phyloP scores from a whole-genome alignment of 352 stramenopile species.

The Globisporangium polare region DNA sequence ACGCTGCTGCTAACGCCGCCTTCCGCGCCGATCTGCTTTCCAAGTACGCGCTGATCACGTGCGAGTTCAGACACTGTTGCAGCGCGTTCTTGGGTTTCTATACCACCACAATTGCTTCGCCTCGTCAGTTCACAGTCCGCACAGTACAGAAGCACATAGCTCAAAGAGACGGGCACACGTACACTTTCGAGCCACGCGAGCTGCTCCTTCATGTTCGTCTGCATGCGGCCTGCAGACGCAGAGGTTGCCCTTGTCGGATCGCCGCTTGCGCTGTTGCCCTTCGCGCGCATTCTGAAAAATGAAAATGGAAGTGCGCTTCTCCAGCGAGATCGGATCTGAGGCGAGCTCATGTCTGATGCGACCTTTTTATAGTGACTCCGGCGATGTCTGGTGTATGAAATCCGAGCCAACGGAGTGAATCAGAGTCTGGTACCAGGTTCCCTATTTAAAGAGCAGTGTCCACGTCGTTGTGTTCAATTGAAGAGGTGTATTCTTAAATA shows the following conservation, averaged over 20 bases:
- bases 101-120: neutral
- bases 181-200: constrained; percentile 59
- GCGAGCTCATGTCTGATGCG: too few relatives aligned
- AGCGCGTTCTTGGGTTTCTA: constrained; percentile 39
- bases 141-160: neutral
- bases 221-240: constrained; percentile 9
- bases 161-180: neutral
- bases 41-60: constrained; percentile 73
- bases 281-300: constrained; percentile 2
- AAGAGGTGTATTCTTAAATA: too few relatives aligned
- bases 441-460: too few relatives aligned
- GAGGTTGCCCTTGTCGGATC: neutral
- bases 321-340: too few relatives aligned
- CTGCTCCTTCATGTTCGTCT: constrained; percentile 58
- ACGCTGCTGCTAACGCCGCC: constrained; percentile 23
- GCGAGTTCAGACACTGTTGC: constrained; percentile 76
- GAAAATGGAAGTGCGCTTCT: too few relatives aligned
- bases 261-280: neutral
- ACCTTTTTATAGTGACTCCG: too few relatives aligned
- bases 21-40: constrained; percentile 48
- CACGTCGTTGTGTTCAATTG: too few relatives aligned
- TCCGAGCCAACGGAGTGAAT: too few relatives aligned
- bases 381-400: too few relatives aligned
- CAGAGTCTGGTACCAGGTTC: too few relatives aligned
- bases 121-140: neutral